Evolutionary conservation across 352 stramenopile species (phyloP), one percentile per base, ranked within the genome.

Genomic region (Peronospora destructor): DNA sequence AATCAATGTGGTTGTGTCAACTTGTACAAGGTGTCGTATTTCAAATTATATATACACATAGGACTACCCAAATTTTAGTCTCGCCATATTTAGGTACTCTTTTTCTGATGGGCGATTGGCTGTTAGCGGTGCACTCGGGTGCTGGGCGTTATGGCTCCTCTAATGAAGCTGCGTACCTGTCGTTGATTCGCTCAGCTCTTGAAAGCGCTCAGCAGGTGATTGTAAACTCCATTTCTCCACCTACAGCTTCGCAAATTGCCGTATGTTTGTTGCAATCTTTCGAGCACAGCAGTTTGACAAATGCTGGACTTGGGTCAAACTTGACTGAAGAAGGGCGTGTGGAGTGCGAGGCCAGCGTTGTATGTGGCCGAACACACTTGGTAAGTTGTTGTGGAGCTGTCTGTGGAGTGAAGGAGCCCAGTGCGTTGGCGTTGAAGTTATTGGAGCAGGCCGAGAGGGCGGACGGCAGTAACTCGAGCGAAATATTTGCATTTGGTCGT

Each of bases 71-170:
- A 26, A 26, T 26, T 21, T 21, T 21, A 26, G 4, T 26, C 23
- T 1, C 0, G 4, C 23, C 5, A 4, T 0, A 26, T 26, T 26
- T 26, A 4, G 23, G 23, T 4, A 26, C 23, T 6, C 23, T 26
- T 26, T 26, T 26, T 26, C 0, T 26, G 2, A 61, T 61, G 49
- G 47, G 48, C 17, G 59, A 61, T n/a, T 87, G 75, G 75, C n/a
- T 78, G 16, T 39, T 87, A 35, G 78, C 73, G 1, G 66, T 89
- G 13, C 78, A 89, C 53, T 62, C 69, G 34, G 78, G 78, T 39
- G 75, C 75, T 9, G 78, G 78, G 0, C 53, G 59, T 8, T 78
- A 85, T 36, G 49, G 60, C 36, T 45, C 45, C 11, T 37, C 39
- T 0, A 59, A 63, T 21, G 73, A 84, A 38, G 38, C 64, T 19